Conservation (phyloP, 495 filamentous ascomycete species). For the Annulohypoxylon nitens region DNA sequence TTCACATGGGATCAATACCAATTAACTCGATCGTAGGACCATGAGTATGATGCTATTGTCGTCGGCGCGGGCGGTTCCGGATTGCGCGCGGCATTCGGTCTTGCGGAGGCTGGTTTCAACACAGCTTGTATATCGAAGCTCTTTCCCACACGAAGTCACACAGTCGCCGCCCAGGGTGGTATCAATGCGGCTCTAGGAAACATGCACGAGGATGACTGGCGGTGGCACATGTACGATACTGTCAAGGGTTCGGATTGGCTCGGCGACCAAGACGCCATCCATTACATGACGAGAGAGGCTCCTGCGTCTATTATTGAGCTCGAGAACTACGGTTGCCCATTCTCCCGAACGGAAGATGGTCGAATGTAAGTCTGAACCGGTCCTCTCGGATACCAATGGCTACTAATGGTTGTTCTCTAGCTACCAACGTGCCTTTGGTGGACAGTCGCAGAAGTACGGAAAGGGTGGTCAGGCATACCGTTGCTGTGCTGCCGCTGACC, state of each 20-base stretch:
- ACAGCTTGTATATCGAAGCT: constrained; percentile 98
- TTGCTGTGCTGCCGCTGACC: constrained; percentile 93
- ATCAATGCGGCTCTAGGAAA: constrained; percentile 98
- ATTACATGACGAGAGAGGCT: constrained; percentile 98
- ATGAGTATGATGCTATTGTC: constrained; percentile 83
- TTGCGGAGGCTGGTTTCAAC: constrained; percentile 98
- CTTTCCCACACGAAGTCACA: constrained; percentile 95
- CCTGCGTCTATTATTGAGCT: constrained; percentile 92
- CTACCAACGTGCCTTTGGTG: constrained; percentile 98
- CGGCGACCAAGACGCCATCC: constrained; percentile 98
- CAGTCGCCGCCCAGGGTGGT: constrained; percentile 92
- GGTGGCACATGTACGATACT: constrained; percentile 99
- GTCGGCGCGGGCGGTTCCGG: constrained; percentile 95
- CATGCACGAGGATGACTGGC: constrained; percentile 91
- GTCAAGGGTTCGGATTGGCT: constrained; percentile 99
- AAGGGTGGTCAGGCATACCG: constrained; percentile 98
- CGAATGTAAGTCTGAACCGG: constrained; percentile 72
- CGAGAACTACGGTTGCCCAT: constrained; percentile 97
- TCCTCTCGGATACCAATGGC: not conserved
- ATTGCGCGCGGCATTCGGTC: constrained; percentile 93
- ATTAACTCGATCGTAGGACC: constrained; percentile 61
- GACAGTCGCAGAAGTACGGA: constrained; percentile 93
- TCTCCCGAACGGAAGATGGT: constrained; percentile 96
- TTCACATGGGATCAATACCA: constrained; percentile 11
- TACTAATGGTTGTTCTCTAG: constrained; percentile 46